These are phyloP conservation scores for Solanum stenotomum DNA, from an alignment of 257 asterid genomes.

Conservation along the genomic window DNA sequence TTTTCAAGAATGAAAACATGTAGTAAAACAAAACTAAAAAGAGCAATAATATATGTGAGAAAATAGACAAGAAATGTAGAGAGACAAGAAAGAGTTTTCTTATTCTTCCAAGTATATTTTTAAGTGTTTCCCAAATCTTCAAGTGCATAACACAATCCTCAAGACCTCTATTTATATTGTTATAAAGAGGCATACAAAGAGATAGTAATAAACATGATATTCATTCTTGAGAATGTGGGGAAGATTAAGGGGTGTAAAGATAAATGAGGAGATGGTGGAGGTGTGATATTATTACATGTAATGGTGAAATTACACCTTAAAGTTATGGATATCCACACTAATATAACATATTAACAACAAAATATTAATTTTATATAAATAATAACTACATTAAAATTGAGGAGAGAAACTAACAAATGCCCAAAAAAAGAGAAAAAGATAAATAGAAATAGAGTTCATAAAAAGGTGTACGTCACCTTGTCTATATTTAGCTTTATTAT, in stretches of 20 bases:
- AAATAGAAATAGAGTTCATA: no score
- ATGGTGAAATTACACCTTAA: background rate
- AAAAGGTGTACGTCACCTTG: no score
- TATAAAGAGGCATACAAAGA: background rate
- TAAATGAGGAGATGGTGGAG: background rate
- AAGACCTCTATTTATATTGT: background rate
- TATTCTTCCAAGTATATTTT: background rate
- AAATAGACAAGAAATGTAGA: background rate
- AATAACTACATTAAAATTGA: no score
- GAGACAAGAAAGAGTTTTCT: background rate
- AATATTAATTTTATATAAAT: no score
- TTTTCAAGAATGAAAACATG: background rate
- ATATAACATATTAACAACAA: no score
- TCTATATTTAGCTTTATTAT: no score
- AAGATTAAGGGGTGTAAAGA: background rate
- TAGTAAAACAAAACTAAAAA: background rate
- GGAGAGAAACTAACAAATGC: background rate
- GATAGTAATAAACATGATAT: background rate
- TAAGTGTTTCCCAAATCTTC: background rate
- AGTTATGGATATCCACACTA: background rate
- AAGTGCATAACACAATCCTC: background rate
- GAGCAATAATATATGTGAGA: background rate
- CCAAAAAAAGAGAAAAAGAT: background rate
- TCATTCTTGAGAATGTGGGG: background rate
- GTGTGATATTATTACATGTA: background rate